phyloP scores from a whole-genome alignment of 177 flowering plant species.

The Vitis hybrid region DNA sequence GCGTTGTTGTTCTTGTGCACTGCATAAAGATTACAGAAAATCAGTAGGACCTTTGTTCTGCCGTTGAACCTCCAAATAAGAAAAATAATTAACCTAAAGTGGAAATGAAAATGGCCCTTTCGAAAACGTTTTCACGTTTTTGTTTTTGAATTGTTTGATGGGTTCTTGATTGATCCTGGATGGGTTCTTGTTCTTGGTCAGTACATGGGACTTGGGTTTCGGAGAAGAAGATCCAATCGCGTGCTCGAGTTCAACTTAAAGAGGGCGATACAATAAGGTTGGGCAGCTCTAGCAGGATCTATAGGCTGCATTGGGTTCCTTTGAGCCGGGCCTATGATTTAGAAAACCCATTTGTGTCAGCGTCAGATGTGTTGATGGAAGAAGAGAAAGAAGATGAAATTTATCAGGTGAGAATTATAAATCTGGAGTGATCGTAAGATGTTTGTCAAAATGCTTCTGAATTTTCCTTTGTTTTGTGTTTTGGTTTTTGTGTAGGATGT shows the following conservation, averaged over 20 bases:
- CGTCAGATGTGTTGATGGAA: conserved; percentile 17
- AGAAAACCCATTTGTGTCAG: conserved; percentile 44
- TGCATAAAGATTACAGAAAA: too few relatives aligned
- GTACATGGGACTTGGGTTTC: conserved; percentile 95
- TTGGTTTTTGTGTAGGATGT: conserved; percentile 21
- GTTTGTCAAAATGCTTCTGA: not conserved
- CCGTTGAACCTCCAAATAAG: too few relatives aligned
- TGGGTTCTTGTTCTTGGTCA: conserved; percentile 28
- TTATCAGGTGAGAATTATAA: conserved; percentile 1
- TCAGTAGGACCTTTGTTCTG: too few relatives aligned
- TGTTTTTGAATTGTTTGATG: conserved; percentile 7
- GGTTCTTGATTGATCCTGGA: conserved; percentile 3
- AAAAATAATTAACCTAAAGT: too few relatives aligned
- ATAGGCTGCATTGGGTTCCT: conserved; percentile 81
- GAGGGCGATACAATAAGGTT: conserved; percentile 74
- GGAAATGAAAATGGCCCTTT: not conserved
- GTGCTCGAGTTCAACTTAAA: conserved; percentile 40
- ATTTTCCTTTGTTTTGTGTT: not conserved
- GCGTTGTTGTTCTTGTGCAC: not conserved
- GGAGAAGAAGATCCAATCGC: conserved; percentile 59
- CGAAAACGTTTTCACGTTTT: not conserved
- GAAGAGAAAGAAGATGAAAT: conserved; percentile 18
- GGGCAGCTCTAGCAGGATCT: conserved; percentile 81
- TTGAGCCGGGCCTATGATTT: conserved; percentile 56
- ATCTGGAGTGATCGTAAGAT: not conserved